phyloP scores from a whole-genome alignment of 495 filamentous ascomycete species.

The Neurospora hispaniola region DNA sequence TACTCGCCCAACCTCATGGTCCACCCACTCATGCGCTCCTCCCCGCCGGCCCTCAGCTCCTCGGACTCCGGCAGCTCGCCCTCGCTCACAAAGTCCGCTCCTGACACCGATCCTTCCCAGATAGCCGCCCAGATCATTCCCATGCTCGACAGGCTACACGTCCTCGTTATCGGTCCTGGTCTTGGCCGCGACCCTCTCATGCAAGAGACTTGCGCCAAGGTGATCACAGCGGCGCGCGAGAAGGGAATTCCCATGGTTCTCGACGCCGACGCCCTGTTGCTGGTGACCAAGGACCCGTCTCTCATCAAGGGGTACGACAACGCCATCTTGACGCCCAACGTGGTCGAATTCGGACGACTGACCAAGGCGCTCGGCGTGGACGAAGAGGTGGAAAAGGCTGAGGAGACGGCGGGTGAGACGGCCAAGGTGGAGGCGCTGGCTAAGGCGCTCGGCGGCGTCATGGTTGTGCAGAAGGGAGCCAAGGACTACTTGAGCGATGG shows the following conservation, averaged over 20 bases:
- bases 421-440: constrained; percentile 63
- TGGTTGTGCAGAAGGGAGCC: constrained; percentile 81
- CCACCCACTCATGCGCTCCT: constrained; percentile 85
- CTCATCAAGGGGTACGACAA: constrained; percentile 69
- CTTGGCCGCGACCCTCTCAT: constrained; percentile 83
- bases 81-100: constrained; percentile 25
- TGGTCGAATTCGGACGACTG: constrained; percentile 81
- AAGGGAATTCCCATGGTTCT: constrained; percentile 70
- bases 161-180: constrained; percentile 89
- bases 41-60: constrained; percentile 31
- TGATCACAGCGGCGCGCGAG: constrained; percentile 71
- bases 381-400: constrained; percentile 30
- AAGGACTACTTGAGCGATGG: constrained; percentile 83
- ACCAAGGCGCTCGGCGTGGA: constrained; percentile 53
- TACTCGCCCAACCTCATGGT: constrained; percentile 99
- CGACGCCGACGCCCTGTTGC: constrained; percentile 79
- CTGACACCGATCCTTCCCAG: constrained; percentile 39
- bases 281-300: constrained; percentile 65
- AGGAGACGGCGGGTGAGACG: constrained; percentile 33
- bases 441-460: constrained; percentile 73
- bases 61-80: constrained; percentile 27
- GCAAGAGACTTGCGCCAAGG: constrained; percentile 70
- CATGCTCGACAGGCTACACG: constrained; percentile 78
- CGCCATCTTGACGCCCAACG: constrained; percentile 89
- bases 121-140: constrained; percentile 63